Evolutionary conservation across 2,329 filamentous ascomycete species (phyloP), one percentile per base, ranked within the genome.

Genomic region (Fusarium tanahbumbuense): DNA sequence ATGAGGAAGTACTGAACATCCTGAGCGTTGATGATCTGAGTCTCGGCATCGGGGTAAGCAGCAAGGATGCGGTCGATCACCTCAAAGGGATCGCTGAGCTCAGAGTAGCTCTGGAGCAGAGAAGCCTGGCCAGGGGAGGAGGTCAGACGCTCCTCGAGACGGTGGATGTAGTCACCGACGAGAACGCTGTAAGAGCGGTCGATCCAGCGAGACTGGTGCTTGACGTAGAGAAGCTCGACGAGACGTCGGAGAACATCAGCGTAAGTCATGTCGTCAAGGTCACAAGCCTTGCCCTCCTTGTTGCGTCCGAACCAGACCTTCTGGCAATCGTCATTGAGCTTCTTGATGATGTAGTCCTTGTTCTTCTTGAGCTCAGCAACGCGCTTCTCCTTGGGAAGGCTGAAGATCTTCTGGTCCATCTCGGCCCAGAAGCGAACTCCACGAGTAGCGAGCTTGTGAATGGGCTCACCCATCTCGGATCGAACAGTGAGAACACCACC

Each of bases 391-490:
- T 97, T 98, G 81, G 97, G 94, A 50, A 99, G 85, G 78, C 90
- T 92, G 85, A 99, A 99, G 76, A 99, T 98, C 83, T 97, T 98
- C 81, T 97, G 89, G 78, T 99, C 96, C 94, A 99, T 97, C 83
- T 99, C 97, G 52, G 94, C 91, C 96, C 96, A 99, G 86, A 99
- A 97, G 57, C 89, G 86, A 49, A 99, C 94, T 87, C 96, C 96
- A 63, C 97, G 92, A 50, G 96, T 99, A 18, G 96, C 97, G 64
- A 99, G 89, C 85, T 99, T 99, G 86, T 99, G 96, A 68, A 99
- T 99, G 8, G 96, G 97, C 85, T 99, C 96, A 47, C 96, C 97
- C 97, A 99, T 99, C 83, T 99, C 96, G 2, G 96, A 99, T 70
- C 94, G 90, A 50, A 99, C 96, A 28, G 96, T 99, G 76, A 99